Evolutionary conservation across 257 asterid species (phyloP).

Genomic region (Apocynum venetum): DNA sequence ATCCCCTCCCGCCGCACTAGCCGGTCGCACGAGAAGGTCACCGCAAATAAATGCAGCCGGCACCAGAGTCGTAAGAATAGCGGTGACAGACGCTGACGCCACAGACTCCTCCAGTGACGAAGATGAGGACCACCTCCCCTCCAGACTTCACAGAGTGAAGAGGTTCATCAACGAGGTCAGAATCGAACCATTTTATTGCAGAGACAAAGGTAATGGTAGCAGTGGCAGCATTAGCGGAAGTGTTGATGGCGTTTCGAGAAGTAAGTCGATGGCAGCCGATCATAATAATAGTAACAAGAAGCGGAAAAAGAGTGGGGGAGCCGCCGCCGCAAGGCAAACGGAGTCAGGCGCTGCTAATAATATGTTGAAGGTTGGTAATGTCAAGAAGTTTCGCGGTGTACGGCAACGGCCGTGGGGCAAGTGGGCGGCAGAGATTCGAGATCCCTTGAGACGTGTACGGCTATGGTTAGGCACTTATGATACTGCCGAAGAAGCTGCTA

Average conservation of each 20-base stretch:
- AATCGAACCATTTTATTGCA: constrained; percentile 31
- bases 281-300: constrained; percentile 13
- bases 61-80: constrained; percentile 53
- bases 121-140: constrained; percentile 21
- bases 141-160: constrained; percentile 46
- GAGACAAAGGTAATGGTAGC: constrained; percentile 19
- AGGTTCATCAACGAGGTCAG: constrained; percentile 65
- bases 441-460: constrained; percentile 75
- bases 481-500: constrained; percentile 97
- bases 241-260: constrained; percentile 19
- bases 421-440: constrained; percentile 99
- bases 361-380: constrained; percentile 19
- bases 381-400: constrained; percentile 77
- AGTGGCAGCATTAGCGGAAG: neutral
- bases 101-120: constrained; percentile 92
- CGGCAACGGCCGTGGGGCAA: constrained; percentile 97
- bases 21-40: constrained; percentile 24
- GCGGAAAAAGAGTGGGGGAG: constrained; percentile 37
- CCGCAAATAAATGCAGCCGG: constrained; percentile 15
- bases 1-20: neutral
- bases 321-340: constrained; percentile 14
- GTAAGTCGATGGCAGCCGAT: constrained; percentile 15
- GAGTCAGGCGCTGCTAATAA: constrained; percentile 9
- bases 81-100: constrained; percentile 81
- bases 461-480: constrained; percentile 90